Base-by-base conservation (phyloP, 192 early-diverging fungal species). In the Coemansia furcata region DNA sequence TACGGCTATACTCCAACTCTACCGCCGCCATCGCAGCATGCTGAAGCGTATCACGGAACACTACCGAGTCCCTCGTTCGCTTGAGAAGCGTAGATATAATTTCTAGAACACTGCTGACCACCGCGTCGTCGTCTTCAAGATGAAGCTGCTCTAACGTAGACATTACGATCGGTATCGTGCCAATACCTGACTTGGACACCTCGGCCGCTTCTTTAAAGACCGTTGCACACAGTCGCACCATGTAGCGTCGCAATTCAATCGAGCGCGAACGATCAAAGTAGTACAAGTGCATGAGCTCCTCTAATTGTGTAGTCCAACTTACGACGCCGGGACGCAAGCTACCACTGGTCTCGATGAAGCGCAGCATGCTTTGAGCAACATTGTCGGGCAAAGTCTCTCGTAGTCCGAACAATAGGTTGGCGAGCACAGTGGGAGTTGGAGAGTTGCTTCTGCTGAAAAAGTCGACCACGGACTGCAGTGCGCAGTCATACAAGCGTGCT, bases 191-290 rank as follows among this genome's bases (percentile, higher is more conserved):
- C 3, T 36, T 42, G 10, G 54, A 14, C 19, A 62, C 10, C 21
- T 72, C 54, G 15, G 52, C 38, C 0, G 68, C 50, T 40, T 71
- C 71, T 19, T 39, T 26, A 63, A 73, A 73, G n/a, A 36, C 23
- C 44, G 61, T 49, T 3, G 49, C 62, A 57, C 72, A 76, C 49
- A 83, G 35, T 6, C 44, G 60, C 30, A 66, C 52, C 63, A 73
- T 69, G 19, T 70, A 49, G 32, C 67, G 77, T 11, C 82, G 82
- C 43, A 83, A 65, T 14, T 62, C 47, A 3, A 71, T 61, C 23
- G 71, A 73, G 36, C 74, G 72, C 32, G 69, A 68, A 17, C 74
- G 73, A 44, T 83, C 81, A 73, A 79, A 79, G 60, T 83, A 83
- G 68, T 73, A 83, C 43, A 78, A 21, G 23, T 79, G 72, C 73